Percentiles rank a stretch among this genome's conserved stretches.
Evolutionary conservation across 2,329 filamentous ascomycete genomes (phyloP).

Genomic region (Trichoderma arundinaceum): DNA sequence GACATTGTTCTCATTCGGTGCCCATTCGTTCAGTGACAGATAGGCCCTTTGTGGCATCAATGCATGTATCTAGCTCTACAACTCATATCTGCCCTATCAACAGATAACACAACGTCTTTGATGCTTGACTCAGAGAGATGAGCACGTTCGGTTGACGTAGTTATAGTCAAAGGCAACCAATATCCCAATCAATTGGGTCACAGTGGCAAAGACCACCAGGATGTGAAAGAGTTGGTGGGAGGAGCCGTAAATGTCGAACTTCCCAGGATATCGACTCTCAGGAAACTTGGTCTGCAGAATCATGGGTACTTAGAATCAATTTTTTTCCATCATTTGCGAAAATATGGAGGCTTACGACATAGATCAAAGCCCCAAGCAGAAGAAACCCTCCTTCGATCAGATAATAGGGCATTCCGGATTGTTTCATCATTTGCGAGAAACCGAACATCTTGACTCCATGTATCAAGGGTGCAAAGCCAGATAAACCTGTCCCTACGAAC

Average conservation of each 20-base stretch:
- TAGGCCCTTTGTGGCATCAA: background rate
- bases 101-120: background rate
- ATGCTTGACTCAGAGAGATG: background rate
- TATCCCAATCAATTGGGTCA: constrained; percentile 13
- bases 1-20: background rate
- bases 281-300: constrained; percentile 18
- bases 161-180: constrained; percentile 18
- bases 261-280: constrained; percentile 16
- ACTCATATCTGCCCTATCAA: background rate
- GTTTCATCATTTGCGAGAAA: constrained; percentile 23
- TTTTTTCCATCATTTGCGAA: background rate
- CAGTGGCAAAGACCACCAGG: constrained; percentile 11
- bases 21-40: background rate
- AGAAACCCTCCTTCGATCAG: constrained; percentile 14
- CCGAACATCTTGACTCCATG: constrained; percentile 19
- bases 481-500: constrained; percentile 14
- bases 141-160: background rate
- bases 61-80: background rate
- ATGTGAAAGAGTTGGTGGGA: constrained; percentile 25
- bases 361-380: constrained; percentile 18
- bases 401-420: constrained; percentile 24
- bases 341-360: constrained; percentile 6
- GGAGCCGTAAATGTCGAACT: constrained; percentile 21
- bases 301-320: background rate
- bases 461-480: constrained; percentile 24